These are phyloP conservation scores for Quercus robur DNA, from an alignment of 306 rosid species.

Conservation along the genomic window DNA sequence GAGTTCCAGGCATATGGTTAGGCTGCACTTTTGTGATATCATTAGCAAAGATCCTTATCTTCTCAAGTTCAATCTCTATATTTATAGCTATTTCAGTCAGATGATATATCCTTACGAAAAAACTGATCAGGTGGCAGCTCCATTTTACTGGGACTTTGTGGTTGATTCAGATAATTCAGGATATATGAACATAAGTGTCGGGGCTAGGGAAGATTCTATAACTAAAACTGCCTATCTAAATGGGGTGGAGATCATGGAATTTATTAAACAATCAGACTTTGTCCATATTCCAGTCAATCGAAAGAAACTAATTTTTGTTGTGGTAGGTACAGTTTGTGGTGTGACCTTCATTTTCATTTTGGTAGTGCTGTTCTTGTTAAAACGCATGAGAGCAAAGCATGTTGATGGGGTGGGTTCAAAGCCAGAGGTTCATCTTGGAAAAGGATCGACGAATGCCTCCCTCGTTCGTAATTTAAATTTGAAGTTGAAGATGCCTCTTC, in stretches of 20 bases:
- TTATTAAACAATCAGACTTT: neutral
- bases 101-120: accelerated
- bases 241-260: constrained; percentile 42
- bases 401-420: neutral
- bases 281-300: neutral
- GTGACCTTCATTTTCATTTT: constrained; percentile 13
- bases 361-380: constrained; percentile 19
- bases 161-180: constrained; percentile 35
- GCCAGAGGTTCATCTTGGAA: constrained; percentile 12
- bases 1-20: constrained; percentile 21
- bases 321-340: constrained; percentile 28
- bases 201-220: neutral
- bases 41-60: accelerated
- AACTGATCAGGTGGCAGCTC: neutral
- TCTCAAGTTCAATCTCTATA: neutral
- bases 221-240: constrained; percentile 19
- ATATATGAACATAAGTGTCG: neutral
- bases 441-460: constrained; percentile 29
- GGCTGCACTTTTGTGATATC: constrained; percentile 44
- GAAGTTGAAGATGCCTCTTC: constrained; percentile 31
- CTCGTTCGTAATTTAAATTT: constrained; percentile 34
- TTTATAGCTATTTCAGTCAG: neutral
- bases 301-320: neutral
- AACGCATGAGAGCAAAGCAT: constrained; percentile 13
- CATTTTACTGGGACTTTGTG: constrained; percentile 31